These are phyloP conservation scores for Penicillium sp. DNA, from an alignment of 2,329 filamentous ascomycete species.

Conservation along the genomic window DNA sequence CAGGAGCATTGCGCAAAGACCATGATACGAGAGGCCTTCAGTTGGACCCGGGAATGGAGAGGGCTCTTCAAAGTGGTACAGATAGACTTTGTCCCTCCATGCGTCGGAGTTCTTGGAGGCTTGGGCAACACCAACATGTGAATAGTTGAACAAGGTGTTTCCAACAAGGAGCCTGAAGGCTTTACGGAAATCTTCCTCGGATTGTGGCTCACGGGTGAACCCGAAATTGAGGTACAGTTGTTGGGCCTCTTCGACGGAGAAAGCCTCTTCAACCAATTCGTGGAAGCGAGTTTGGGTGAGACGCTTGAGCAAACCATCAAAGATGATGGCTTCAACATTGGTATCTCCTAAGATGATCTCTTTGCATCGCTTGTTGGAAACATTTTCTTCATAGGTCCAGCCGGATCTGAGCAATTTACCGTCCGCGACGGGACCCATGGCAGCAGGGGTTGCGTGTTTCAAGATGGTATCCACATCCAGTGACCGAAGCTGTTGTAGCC, in stretches of 20 bases:
- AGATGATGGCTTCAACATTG: constrained; percentile 14
- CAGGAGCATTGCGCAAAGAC: constrained; percentile 13
- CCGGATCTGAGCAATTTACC: constrained; percentile 1
- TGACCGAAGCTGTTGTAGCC: constrained; percentile 5
- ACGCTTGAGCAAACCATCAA: constrained; percentile 9
- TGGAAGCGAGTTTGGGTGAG: constrained; percentile 8
- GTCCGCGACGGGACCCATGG: constrained; percentile 15
- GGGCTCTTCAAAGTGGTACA: constrained; percentile 16
- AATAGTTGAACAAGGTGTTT: constrained; percentile 7
- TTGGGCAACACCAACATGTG: constrained; percentile 7
- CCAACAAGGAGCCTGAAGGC: constrained; percentile 14
- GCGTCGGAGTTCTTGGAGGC: neutral
- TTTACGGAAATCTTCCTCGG: constrained; percentile 9
- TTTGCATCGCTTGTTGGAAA: constrained; percentile 12
- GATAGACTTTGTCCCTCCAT: constrained; percentile 7
- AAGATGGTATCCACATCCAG: constrained; percentile 5
- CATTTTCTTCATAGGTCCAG: constrained; percentile 10
- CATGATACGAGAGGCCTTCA: constrained; percentile 15
- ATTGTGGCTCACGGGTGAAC: constrained; percentile 5
- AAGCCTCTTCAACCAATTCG: neutral
- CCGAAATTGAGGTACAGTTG: constrained; percentile 11
- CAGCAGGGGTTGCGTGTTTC: constrained; percentile 5
- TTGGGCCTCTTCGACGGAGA: neutral
- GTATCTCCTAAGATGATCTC: constrained; percentile 14
- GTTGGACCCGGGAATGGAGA: constrained; percentile 15